Conservation (phyloP, 805 yeast genomes). For the Lipomyces sp. region DNA sequence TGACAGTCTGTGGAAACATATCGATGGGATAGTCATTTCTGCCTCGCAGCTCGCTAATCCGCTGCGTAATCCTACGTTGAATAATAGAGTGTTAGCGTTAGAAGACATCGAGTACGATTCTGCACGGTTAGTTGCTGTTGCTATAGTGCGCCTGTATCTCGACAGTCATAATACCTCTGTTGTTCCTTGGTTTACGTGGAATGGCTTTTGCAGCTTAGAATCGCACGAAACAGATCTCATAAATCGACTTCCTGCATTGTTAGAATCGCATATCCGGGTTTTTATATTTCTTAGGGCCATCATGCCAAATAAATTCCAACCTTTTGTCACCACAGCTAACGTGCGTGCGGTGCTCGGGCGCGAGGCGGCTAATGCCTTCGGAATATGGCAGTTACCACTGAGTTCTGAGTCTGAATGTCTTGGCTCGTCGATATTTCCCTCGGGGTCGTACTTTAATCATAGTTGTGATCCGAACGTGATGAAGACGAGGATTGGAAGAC, state of each 20-base stretch:
- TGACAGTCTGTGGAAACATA: slow-evolving; percentile 18
- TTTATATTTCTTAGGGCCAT: slow-evolving; percentile 20
- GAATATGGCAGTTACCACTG: slow-evolving; percentile 60
- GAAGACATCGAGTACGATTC: slow-evolving; percentile 60
- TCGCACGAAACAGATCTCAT: slow-evolving; percentile 29
- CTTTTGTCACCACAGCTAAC: slow-evolving; percentile 48
- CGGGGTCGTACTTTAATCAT: slow-evolving; percentile 71
- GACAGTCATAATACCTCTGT: slow-evolving; percentile 21
- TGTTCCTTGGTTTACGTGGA: slow-evolving; percentile 11
- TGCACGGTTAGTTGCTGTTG: slow-evolving; percentile 53
- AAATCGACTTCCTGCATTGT: slow-evolving; percentile 22
- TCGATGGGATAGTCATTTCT: slow-evolving; percentile 10
- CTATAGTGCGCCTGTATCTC: slow-evolving; percentile 36
- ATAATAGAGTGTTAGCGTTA: slow-evolving; percentile 50
- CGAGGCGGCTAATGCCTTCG: slow-evolving; percentile 71
- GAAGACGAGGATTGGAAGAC: slow-evolving; percentile 51
- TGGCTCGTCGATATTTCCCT: slow-evolving; percentile 65
- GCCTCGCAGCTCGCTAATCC: slow-evolving; percentile 14
- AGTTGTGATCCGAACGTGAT: slow-evolving; percentile 60
- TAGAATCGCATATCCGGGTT: slow-evolving; percentile 31
- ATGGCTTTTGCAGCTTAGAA: slow-evolving; percentile 19
- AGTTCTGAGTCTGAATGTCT: slow-evolving; percentile 53
- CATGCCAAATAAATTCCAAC: slow-evolving; percentile 15
- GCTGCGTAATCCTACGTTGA: slow-evolving; percentile 17
- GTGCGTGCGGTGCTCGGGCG: slow-evolving; percentile 59